Evolutionary conservation across 805 yeast genomes (phyloP), one percentile per base, ranked within the genome.

Genomic region (Suhomyces pyralidae): DNA sequence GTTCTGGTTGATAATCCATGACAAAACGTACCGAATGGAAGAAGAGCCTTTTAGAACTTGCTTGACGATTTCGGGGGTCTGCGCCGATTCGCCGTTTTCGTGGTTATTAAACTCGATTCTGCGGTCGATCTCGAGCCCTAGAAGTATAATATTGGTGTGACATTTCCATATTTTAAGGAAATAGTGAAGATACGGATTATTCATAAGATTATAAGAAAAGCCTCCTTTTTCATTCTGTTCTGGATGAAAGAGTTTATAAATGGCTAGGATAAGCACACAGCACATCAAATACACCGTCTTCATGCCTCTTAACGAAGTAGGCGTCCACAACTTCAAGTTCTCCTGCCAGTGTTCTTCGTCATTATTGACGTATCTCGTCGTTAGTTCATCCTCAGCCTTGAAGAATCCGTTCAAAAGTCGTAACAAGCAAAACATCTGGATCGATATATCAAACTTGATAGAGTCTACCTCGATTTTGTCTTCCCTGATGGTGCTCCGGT

Each of bases 101-200:
- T 69, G 64, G 32, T 64, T 63, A 48, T 65, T 63, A 49, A 61
- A 59, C 48, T 72, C 77, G 24, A 71, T 55, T 43, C 70, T 61
- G 43, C 77, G 61, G 58, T 75, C 80, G 49, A 73, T 69, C 58
- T 84, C 88, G 6, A 87, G 66, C 0, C 90, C 89, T 7, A 83
- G 66, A 8, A 81, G 65, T 1, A 87, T 76, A 2, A 84, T 75
- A 53, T 77, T 78, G 2, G 91, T 84, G 59, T 83, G 81, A 42
- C 81, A 77, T 58, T 85, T 84, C 93, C 94, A 88, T 5, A 82
- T 61, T 46, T 81, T 80, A 8, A 85, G 68, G 54, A 84, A 79
- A 46, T 77, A 73, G 19, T 80, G 79, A 46, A 83, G 61, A 60
- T 84, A 88, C 19, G 94, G 94, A 60, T 85, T 85, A 48, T 81